Evolutionary conservation across 768 basidiomycete genomes (phyloP), one percentile per base, ranked within the genome.

Genomic region (Cyclocybe cylindracea): DNA sequence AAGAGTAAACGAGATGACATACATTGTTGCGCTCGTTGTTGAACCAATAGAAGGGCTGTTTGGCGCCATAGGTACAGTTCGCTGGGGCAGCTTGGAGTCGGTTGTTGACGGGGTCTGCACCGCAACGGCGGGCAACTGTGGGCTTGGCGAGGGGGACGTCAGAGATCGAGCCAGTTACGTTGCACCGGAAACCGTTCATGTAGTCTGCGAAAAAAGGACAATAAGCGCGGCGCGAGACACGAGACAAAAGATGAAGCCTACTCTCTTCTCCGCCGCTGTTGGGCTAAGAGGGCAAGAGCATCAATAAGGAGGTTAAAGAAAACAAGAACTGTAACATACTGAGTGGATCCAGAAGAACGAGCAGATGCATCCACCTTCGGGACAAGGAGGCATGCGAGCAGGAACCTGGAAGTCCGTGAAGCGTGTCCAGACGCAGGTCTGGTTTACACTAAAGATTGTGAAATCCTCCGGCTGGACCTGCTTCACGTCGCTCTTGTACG

Each of bases 261-360:
- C 83, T 86, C 65, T 86, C 83, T 66, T 84, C 83, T 7, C 81
- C 75, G 10, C 86, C 85, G 52, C 78, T 79, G 50, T 83, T 71
- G 9, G 77, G 68, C 71, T 69, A 35, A 43, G 19, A 43, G 46
- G 13, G 16, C 36, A 36, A 46, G 35, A 14, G 5, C 5, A 42
- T 14, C 33, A 32, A 40, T 50, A 18, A 36, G 10, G 29, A 24
- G 24, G 1, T 24, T 24, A 5, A 24, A 24, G 24, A 24, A 24
- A 24, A 2, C 24, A 24, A 19, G 34, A 24, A 29, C 14, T 11
- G 9, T 62, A 39, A 54, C 77, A 10, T 56, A 77, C 78, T 0
- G 80, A 78, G 65, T 89, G 84, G 19, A 87, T 82, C 87, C 86
- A 89, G 62, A 86, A 86, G 70, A 80, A 89, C 2, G 87, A 80